Percentiles rank a stretch among this genome's conserved stretches.
phyloP scores from a whole-genome alignment of 768 basidiomycete genomes.

The Hortiboletus flavorubellus region DNA sequence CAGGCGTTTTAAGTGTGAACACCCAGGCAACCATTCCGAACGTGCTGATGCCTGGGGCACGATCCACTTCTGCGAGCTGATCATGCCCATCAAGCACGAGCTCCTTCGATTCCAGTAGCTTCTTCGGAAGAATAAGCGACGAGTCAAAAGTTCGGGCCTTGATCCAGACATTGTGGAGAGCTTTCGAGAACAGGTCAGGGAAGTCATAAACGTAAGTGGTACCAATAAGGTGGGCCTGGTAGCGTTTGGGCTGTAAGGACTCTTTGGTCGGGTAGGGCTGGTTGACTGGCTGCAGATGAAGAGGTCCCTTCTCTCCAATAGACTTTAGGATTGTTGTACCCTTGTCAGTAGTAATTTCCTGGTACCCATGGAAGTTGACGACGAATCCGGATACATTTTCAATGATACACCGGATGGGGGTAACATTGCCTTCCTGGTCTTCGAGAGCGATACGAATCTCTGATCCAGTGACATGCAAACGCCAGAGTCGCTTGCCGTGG shows the following conservation, averaged over 20 bases:
- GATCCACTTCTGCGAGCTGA: slow-evolving; percentile 83
- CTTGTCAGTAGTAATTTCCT: slow-evolving; percentile 95
- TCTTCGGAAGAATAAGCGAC: slow-evolving; percentile 69
- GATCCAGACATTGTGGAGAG: slow-evolving; percentile 89
- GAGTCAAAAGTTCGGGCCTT: slow-evolving; percentile 63
- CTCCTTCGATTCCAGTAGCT: slow-evolving; percentile 79
- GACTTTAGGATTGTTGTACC: slow-evolving; percentile 96
- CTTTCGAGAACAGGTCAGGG: slow-evolving; percentile 98
- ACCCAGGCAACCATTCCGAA: slow-evolving; percentile 99
- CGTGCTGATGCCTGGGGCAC: slow-evolving; percentile 90
- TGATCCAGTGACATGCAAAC: slow-evolving; percentile 95
- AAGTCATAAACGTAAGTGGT: slow-evolving; percentile 99
- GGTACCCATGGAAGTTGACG: slow-evolving; percentile 97
- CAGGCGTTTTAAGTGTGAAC: slow-evolving; percentile 88
- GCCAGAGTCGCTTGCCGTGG: slow-evolving; percentile 97
- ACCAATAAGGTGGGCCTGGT: slow-evolving; percentile 96
- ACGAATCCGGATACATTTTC: slow-evolving; percentile 99
- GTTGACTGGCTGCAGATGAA: slow-evolving; percentile 94
- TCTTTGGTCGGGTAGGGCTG: slow-evolving; percentile 95
- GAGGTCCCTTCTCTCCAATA: slow-evolving; percentile 95
- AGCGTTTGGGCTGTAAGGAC: slow-evolving; percentile 96
- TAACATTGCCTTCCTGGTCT: slow-evolving; percentile 91
- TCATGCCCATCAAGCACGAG: slow-evolving; percentile 94
- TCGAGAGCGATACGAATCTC: slow-evolving; percentile 96
- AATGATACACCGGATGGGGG: slow-evolving; percentile 95